Percentiles rank a stretch among this genome's conserved stretches.
Conservation (phyloP, 1,284 basidiomycete genomes). For the Sporisorium graminicola region DNA sequence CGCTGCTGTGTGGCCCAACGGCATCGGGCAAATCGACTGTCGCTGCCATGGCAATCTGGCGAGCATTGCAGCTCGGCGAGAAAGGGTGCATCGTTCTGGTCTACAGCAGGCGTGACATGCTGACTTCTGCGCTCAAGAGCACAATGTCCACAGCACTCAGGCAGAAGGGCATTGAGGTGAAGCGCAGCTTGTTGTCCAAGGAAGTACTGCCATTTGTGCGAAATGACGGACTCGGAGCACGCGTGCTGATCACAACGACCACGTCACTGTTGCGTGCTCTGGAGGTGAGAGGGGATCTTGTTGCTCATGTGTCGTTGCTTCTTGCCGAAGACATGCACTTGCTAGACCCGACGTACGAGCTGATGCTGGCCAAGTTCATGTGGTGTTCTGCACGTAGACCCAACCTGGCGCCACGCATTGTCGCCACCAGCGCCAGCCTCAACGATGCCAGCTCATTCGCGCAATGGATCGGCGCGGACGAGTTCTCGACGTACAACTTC, state of each 20-base stretch:
- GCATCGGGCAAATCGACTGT: conserved; percentile 86
- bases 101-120: conserved; percentile 22
- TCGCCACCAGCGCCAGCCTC: conserved; percentile 84
- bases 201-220: conserved; percentile 20
- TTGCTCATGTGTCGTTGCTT: conserved; percentile 72
- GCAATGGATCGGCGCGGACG: conserved; percentile 83
- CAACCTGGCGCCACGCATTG: conserved; percentile 73
- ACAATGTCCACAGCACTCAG: conserved; percentile 20
- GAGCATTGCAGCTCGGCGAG: conserved; percentile 22
- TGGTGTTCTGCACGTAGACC: conserved; percentile 14
- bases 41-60: conserved; percentile 63
- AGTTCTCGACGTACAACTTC: conserved; percentile 81
- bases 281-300: conserved; percentile 37
- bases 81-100: conserved; percentile 25
- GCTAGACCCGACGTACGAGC: conserved; percentile 85
- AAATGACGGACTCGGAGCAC: conserved; percentile 16
- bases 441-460: conserved; percentile 84
- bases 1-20: conserved; percentile 84
- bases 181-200: conserved; percentile 32
- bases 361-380: conserved; percentile 76
- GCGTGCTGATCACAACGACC: conserved; percentile 70
- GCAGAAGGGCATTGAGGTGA: conserved; percentile 37
- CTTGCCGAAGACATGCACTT: conserved; percentile 89
- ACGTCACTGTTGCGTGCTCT: conserved; percentile 63
- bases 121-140: conserved; percentile 21